Base-by-base conservation (phyloP, 148 eudicot genomes). In the Arbutus unedo region DNA sequence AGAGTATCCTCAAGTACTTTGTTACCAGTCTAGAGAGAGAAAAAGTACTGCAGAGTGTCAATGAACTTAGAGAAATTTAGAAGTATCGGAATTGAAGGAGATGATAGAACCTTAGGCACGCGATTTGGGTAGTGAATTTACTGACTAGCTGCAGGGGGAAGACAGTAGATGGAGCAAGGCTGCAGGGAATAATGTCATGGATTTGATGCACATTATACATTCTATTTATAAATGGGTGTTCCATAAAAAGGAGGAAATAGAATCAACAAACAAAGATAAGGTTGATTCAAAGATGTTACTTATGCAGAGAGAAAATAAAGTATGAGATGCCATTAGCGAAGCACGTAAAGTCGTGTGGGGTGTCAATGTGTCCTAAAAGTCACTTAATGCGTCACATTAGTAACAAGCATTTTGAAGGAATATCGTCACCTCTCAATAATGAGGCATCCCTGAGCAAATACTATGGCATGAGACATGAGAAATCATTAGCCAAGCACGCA, bases 41-140 rank as follows among this genome's bases (percentile, higher is more conserved):
- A 59, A 15, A 44, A 16, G 15, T 16, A 56, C 54, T 53, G 62
- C 62, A 45, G 4, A 44, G 31, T 74, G 79, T 74, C 83, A 74
- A 79, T 45, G 47, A 41, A 9, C 21, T 6, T 74, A 47, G 8
- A 74, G 7, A 49, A 68, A 38, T 43, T 53, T 21, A 19, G 2
- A 43, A 57, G 49, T 5, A 3, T 21, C 54, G 3, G 77, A 82
- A 19, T 82, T 62, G 25, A 9, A 13, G 79, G 53, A 82, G 56
- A 76, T 31, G 41, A 75, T 8, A 62, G 56, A 62, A 82, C 84
- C 80, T 82, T 75, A 19, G 84, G 75, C 84, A 82, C 75, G 56
- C 59, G 31, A 66, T 23, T n/a, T 50, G 54, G 74, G 10, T 55
- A 44, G 43, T n/a, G 18, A 43, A 44, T 53, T 3, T n/a, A 45